These are phyloP conservation scores for Corylus americana DNA, from an alignment of 306 rosid genomes.

Conservation along the genomic window DNA sequence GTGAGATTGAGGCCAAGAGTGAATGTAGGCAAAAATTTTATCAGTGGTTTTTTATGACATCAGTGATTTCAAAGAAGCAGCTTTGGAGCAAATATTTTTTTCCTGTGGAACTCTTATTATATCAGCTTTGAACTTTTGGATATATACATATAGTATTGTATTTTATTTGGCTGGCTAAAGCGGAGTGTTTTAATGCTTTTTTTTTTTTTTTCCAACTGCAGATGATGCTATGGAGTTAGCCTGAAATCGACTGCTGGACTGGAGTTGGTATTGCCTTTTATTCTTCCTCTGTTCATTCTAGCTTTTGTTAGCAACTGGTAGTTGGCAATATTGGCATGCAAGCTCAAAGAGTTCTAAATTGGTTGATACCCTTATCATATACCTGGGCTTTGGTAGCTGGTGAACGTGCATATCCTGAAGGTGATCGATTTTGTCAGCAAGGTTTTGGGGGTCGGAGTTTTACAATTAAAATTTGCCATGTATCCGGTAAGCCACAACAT, in stretches of 20 bases:
- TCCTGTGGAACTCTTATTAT: neutral
- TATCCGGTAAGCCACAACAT: no score
- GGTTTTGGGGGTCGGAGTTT: neutral
- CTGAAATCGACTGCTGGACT: neutral
- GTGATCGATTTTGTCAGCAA: neutral
- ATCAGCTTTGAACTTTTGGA: neutral
- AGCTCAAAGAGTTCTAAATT: neutral
- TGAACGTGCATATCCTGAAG: neutral
- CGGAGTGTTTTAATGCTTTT: neutral
- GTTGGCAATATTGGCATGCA: neutral
- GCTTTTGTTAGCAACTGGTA: neutral
- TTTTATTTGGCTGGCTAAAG: neutral
- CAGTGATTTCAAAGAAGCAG: neutral
- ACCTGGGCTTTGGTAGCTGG: neutral
- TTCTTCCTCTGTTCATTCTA: neutral
- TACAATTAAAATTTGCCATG: neutral
- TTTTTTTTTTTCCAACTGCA: slow-evolving; percentile 1
- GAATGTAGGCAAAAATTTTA: neutral
- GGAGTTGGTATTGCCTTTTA: neutral
- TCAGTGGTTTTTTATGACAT: neutral
- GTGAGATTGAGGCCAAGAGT: slow-evolving; percentile 28
- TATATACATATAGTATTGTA: neutral
- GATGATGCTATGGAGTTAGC: neutral
- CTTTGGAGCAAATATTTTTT: no score
- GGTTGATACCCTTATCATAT: no score